Evolutionary conservation across 1,284 basidiomycete genomes (phyloP).

Genomic region (Coniferiporia sulphurascens): DNA sequence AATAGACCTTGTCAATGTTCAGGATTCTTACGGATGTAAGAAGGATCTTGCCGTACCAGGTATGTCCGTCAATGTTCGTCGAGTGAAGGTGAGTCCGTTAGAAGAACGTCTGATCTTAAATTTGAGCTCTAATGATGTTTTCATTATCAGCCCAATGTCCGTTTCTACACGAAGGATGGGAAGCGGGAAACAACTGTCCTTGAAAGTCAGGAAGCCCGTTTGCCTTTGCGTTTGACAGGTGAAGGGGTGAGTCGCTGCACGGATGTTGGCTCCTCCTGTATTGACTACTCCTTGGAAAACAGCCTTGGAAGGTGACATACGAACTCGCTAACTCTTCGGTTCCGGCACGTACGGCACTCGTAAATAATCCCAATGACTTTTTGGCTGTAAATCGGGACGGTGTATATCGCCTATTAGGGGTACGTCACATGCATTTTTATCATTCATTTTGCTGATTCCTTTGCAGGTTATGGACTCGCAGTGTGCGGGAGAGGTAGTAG

Average conservation of each 20-base stretch:
- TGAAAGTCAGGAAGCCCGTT: slow-evolving; percentile 67
- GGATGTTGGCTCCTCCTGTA: slow-evolving; percentile 2
- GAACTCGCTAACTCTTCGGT: slow-evolving; percentile 48
- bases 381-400: slow-evolving; percentile 70
- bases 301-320: slow-evolving; percentile 88
- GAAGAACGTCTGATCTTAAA: background rate
- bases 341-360: slow-evolving; percentile 37
- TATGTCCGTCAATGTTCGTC: slow-evolving; percentile 84
- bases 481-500: slow-evolving; percentile 73
- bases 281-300: slow-evolving; percentile 12
- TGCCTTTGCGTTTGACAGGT: slow-evolving; percentile 83
- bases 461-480: slow-evolving; percentile 74
- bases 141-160: slow-evolving; percentile 67
- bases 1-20: slow-evolving; percentile 77
- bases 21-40: slow-evolving; percentile 88
- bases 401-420: slow-evolving; percentile 69
- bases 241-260: slow-evolving; percentile 57
- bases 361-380: slow-evolving; percentile 66
- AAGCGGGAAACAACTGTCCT: slow-evolving; percentile 62
- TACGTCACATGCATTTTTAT: slow-evolving; percentile 29
- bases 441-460: slow-evolving; percentile 5
- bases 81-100: slow-evolving; percentile 57
- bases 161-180: slow-evolving; percentile 68
- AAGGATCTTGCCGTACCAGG: slow-evolving; percentile 73
- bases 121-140: background rate